Base-by-base conservation (phyloP, 306 rosid genomes). In the Mimosa bimucronata region DNA sequence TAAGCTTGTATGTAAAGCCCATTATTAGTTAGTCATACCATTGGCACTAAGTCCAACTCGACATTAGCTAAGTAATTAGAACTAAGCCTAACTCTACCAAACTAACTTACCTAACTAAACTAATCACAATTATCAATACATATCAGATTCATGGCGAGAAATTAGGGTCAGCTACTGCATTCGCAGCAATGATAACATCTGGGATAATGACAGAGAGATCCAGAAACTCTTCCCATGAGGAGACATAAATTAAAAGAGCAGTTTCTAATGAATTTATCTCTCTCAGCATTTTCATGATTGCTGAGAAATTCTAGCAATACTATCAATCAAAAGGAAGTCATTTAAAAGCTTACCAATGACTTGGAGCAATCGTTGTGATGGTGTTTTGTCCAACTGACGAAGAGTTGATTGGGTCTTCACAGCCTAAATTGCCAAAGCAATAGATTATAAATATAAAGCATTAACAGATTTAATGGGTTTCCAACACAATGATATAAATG, bases 321-420 rank as follows among this genome's bases (percentile, higher is more conserved):
- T 42, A 68, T 58, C 37, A 57, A 55, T 29, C 64, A 68, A 65
- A 12, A 71, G 28, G 65, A 72, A 80, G 41, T 37, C 55, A 77
- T 75, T n/a, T 48, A 67, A 82, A 77, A 69, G 80, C 96, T 66
- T 93, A 95, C 99, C 99, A 84, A 89, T 88, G 86, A 95, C 96
- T 89, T 91, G 99, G 81, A 95, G 94, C 83, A 91, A 89, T 83
- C 97, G 84, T 52, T 68, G 89, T 44, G 92, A 26, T 31, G 87
- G 85, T 75, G 89, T 85, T 90, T 87, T 93, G 80, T 95, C 98
- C 16, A 44, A 86, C 67, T 89, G 88, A 48, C 97, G 94, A 83
- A 91, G 85, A 80, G 77, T 73, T 29, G 96, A 86, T 77, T 90
- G 97, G 78, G 69, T 79, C 92, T 85, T 95, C 74, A 71, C 86